A percentile compares a stretch with the other conserved stretches of the same genome.
Conservation (phyloP, 2,329 filamentous ascomycete species). For the Phyllosticta ampelicida region DNA sequence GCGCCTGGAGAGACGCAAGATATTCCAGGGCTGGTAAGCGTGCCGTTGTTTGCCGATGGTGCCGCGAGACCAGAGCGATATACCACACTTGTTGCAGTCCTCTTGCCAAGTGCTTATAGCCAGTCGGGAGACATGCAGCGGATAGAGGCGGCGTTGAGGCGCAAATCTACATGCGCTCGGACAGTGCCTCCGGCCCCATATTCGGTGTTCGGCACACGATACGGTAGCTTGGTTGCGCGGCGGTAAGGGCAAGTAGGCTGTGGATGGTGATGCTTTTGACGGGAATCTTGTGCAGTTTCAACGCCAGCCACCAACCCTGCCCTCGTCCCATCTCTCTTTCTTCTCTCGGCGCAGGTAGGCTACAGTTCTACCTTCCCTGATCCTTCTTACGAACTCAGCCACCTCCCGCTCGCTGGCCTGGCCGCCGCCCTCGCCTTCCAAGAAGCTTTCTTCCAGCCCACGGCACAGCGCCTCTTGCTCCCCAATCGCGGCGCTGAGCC, state of each 20-base stretch:
- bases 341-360: constrained; percentile 75
- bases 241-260: not conserved
- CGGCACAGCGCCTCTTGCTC: constrained; percentile 76
- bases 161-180: not conserved
- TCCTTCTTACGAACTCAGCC: constrained; percentile 70
- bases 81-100: not conserved
- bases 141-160: not conserved
- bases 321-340: constrained; percentile 92
- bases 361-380: constrained; percentile 68
- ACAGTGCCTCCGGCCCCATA: not conserved
- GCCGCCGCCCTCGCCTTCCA: constrained; percentile 48
- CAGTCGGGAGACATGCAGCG: not conserved
- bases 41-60: not conserved
- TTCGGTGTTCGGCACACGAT: not conserved
- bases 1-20: not conserved
- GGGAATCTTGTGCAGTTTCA: not conserved
- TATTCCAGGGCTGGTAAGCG: not conserved
- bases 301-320: constrained; percentile 87
- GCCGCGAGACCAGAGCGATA: not conserved
- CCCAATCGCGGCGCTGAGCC: constrained; percentile 61
- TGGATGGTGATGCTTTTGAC: not conserved
- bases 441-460: constrained; percentile 85
- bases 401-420: constrained; percentile 69
- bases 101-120: not conserved
- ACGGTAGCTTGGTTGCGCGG: not conserved